Conservation (phyloP, 768 basidiomycete species). For the Hericium coralloides region DNA sequence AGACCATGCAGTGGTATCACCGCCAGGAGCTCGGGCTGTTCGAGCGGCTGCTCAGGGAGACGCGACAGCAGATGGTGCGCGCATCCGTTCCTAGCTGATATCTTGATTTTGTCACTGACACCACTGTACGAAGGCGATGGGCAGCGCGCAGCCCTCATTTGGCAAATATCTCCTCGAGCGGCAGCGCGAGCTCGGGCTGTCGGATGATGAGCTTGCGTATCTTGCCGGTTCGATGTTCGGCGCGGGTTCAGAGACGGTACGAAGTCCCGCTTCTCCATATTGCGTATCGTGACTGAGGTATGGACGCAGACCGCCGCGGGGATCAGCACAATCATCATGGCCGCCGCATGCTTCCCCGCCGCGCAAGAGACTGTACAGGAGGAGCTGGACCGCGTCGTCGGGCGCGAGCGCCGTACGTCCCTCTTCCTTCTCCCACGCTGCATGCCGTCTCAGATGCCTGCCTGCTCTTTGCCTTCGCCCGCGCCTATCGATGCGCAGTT, state of each 20-base stretch:
- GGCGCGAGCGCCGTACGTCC: constrained; percentile 24
- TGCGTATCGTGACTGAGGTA: neutral
- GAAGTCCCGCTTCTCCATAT: neutral
- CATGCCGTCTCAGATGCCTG: no score
- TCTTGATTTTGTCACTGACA: neutral
- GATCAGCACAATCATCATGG: constrained; percentile 24
- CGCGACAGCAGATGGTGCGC: constrained; percentile 22
- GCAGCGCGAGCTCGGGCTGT: constrained; percentile 23
- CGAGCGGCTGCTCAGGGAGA: constrained; percentile 20
- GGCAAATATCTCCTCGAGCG: constrained; percentile 29
- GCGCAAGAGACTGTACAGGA: constrained; percentile 26
- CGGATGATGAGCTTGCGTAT: constrained; percentile 28
- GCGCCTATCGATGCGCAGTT: constrained; percentile 17
- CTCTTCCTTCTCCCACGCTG: neutral
- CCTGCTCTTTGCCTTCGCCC: no score
- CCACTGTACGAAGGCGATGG: constrained; percentile 14
- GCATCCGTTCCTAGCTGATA: neutral
- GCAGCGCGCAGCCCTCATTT: constrained; percentile 23
- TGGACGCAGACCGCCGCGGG: constrained; percentile 21
- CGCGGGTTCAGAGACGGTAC: constrained; percentile 33
- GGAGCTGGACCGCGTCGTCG: constrained; percentile 29
- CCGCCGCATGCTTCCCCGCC: constrained; percentile 27
- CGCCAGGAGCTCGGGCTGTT: constrained; percentile 29
- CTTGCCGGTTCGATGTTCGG: constrained; percentile 35
- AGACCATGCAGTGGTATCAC: constrained; percentile 43